These are phyloP conservation scores for Apiospora hydei DNA, from an alignment of 2,329 filamentous ascomycete genomes.

Conservation along the genomic window DNA sequence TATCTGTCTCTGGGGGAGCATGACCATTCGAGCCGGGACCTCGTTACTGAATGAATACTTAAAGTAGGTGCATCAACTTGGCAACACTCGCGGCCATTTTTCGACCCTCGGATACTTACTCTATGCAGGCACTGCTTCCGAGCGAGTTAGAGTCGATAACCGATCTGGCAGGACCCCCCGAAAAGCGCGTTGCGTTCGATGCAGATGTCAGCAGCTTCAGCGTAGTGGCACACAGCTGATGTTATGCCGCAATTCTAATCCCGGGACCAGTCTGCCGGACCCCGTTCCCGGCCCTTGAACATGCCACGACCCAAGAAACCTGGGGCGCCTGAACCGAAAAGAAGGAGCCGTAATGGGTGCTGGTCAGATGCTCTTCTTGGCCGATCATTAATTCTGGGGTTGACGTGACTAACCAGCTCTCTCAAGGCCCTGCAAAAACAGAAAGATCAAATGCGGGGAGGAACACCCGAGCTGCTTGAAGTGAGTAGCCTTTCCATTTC, in stretches of 20 bases:
- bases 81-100: neutral
- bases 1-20: slow-evolving; percentile 15
- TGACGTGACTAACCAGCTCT: slow-evolving; percentile 30
- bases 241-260: slow-evolving; percentile 11
- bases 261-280: slow-evolving; percentile 27
- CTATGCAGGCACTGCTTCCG: neutral
- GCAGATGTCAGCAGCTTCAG: slow-evolving; percentile 1
- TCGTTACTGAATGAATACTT: neutral
- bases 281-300: slow-evolving; percentile 27
- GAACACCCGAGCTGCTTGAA: slow-evolving; percentile 76
- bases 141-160: neutral
- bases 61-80: neutral
- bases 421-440: slow-evolving; percentile 76
- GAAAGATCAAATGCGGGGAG: slow-evolving; percentile 84
- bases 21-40: neutral
- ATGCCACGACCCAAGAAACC: slow-evolving; percentile 54
- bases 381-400: slow-evolving; percentile 14
- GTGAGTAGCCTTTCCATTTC: slow-evolving; percentile 47
- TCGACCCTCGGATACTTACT: neutral
- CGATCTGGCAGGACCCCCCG: neutral
- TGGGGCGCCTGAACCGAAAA: slow-evolving; percentile 52
- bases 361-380: slow-evolving; percentile 44
- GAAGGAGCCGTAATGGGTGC: slow-evolving; percentile 54
- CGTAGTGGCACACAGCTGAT: neutral
- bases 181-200: neutral